These are phyloP conservation scores for Lactarius akahatsu DNA, from an alignment of 768 basidiomycete genomes.

Conservation along the genomic window DNA sequence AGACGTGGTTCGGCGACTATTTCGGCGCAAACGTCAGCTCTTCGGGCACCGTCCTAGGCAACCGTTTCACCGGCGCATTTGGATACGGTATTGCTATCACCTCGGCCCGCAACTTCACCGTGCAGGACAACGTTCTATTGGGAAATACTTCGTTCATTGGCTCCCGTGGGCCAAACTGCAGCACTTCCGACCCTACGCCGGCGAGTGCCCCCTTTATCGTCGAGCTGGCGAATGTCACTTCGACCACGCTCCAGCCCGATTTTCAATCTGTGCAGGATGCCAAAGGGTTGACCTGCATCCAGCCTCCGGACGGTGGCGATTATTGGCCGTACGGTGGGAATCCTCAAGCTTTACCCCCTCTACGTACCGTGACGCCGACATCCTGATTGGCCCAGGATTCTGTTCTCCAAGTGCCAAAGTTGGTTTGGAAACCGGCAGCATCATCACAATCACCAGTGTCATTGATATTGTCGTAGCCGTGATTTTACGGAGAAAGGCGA, in stretches of 20 bases:
- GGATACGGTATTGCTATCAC: slow-evolving; percentile 70
- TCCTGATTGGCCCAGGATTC: slow-evolving; percentile 6
- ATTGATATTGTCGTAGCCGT: slow-evolving; percentile 40
- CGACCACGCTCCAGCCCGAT: slow-evolving; percentile 49
- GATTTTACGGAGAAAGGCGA: slow-evolving; percentile 45
- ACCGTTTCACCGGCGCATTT: slow-evolving; percentile 64
- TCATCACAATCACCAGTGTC: slow-evolving; percentile 41
- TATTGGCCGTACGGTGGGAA: slow-evolving; percentile 70
- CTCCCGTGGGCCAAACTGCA: slow-evolving; percentile 64
- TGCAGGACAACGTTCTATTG: slow-evolving; percentile 56
- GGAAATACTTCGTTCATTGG: slow-evolving; percentile 80
- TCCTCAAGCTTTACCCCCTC: slow-evolving; percentile 38
- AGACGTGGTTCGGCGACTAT: slow-evolving; percentile 66
- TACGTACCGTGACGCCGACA: slow-evolving; percentile 26
- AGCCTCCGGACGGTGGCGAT: slow-evolving; percentile 64
- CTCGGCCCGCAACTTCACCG: slow-evolving; percentile 63
- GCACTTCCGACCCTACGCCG: slow-evolving; percentile 48
- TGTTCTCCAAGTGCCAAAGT: slow-evolving; percentile 40
- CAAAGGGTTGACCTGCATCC: slow-evolving; percentile 61
- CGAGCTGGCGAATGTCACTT: slow-evolving; percentile 43
- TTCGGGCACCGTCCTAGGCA: slow-evolving; percentile 55
- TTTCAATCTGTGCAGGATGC: slow-evolving; percentile 55
- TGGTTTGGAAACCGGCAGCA: slow-evolving; percentile 52
- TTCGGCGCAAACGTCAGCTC: slow-evolving; percentile 55
- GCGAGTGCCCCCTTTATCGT: slow-evolving; percentile 59